Percentiles rank a stretch among this genome's conserved stretches.
Conservation (phyloP, 73 alveolate species). For the Uronychia binucleata region DNA sequence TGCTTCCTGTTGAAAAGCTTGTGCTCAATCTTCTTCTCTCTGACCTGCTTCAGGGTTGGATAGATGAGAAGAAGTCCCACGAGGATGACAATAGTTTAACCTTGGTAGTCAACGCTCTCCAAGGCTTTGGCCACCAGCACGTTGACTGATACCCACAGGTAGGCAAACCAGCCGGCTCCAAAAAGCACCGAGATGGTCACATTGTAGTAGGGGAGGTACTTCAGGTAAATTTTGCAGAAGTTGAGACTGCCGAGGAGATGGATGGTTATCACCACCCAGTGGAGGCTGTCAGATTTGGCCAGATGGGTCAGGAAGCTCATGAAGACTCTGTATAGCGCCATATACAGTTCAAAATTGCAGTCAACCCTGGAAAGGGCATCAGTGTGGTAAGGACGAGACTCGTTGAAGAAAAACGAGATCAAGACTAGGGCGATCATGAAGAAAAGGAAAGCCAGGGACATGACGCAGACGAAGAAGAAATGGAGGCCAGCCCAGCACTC, state of each 20-base stretch:
- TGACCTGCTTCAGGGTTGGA: conserved; percentile 28
- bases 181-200: conserved; percentile 15
- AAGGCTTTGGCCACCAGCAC: conserved; percentile 26
- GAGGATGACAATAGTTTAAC: conserved; percentile 38
- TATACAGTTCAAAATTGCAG: conserved; percentile 39
- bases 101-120: conserved; percentile 43
- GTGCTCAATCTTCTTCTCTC: conserved; percentile 32
- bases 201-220: conserved; percentile 53
- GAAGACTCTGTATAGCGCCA: conserved; percentile 28
- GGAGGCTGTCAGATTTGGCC: conserved; percentile 19
- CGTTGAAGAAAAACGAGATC: conserved; percentile 49
- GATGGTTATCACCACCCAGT: conserved; percentile 38
- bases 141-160: conserved; percentile 43
- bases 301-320: conserved; percentile 40
- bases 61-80: conserved; percentile 32
- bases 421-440: conserved; percentile 15
- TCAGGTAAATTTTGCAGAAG: conserved; percentile 48
- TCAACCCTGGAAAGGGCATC: conserved; percentile 53
- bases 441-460: conserved; percentile 22
- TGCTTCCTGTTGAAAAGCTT: conserved; percentile 47
- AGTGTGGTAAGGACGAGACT: conserved; percentile 50
- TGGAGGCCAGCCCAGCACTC: conserved; percentile 58
- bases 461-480: conserved; percentile 23
- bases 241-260: conserved; percentile 44
- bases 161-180: conserved; percentile 51